Conservation (phyloP, 768 basidiomycete species). For the Tephrocybe sp. region DNA sequence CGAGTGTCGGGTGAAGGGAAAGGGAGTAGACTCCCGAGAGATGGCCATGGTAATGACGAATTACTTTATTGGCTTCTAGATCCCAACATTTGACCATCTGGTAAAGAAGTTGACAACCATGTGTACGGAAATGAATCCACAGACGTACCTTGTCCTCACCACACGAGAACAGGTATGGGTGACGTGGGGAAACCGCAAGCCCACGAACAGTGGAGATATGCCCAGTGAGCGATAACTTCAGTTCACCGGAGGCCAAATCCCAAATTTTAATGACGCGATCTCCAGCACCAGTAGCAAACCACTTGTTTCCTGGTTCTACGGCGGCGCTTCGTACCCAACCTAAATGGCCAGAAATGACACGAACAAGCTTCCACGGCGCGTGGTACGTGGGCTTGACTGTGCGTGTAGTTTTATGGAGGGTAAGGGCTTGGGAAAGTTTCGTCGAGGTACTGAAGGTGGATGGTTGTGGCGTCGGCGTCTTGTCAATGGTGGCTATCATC, state of each 20-base stretch:
- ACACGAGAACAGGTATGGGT: slow-evolving; percentile 97
- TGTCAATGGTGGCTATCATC: slow-evolving; percentile 76
- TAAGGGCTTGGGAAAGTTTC: slow-evolving; percentile 85
- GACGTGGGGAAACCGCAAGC: slow-evolving; percentile 86
- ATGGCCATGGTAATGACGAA: slow-evolving; percentile 98
- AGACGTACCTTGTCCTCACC: slow-evolving; percentile 89
- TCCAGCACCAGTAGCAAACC: slow-evolving; percentile 98
- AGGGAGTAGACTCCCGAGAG: slow-evolving; percentile 96
- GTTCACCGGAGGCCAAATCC: slow-evolving; percentile 96
- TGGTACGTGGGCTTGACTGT: slow-evolving; percentile 96
- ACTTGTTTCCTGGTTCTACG: slow-evolving; percentile 96
- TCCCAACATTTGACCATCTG: slow-evolving; percentile 99
- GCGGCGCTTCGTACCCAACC: slow-evolving; percentile 98
- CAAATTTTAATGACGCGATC: slow-evolving; percentile 99
- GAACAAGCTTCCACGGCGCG: slow-evolving; percentile 91
- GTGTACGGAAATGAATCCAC: neutral
- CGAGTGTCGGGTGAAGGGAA: slow-evolving; percentile 91
- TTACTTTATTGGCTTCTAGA: slow-evolving; percentile 97
- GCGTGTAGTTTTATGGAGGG: slow-evolving; percentile 89
- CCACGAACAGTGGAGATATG: slow-evolving; percentile 98
- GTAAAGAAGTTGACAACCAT: neutral
- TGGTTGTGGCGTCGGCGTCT: slow-evolving; percentile 61
- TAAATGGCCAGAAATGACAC: slow-evolving; percentile 96
- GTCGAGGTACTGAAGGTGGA: slow-evolving; percentile 68
- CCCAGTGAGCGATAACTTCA: slow-evolving; percentile 94